Percentiles rank a stretch among this genome's conserved stretches.
These are phyloP conservation scores for Penicillium sp. DNA, from an alignment of 2,329 filamentous ascomycete species.

Conservation along the genomic window DNA sequence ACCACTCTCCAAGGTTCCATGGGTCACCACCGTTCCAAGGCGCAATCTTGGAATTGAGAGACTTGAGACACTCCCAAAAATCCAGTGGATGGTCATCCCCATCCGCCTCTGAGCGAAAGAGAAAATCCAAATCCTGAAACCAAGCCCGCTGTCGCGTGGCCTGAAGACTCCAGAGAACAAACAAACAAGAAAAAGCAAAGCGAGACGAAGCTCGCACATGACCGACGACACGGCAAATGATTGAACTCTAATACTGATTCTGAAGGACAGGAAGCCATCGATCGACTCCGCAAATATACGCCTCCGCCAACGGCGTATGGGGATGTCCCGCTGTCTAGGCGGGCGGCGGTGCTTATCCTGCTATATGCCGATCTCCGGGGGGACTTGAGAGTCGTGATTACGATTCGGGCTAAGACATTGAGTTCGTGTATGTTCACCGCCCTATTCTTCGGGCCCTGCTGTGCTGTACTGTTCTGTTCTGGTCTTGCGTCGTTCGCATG, in stretches of 20 bases:
- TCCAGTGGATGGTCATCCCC: conserved; percentile 26
- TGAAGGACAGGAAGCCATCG: conserved; percentile 51
- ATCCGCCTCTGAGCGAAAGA: neutral
- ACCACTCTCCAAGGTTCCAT: neutral
- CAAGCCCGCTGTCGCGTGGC: conserved; percentile 12
- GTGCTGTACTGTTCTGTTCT: neutral
- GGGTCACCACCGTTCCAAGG: neutral
- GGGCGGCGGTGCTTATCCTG: conserved; percentile 84
- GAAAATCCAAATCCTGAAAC: conserved; percentile 12
- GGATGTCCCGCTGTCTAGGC: conserved; percentile 60
- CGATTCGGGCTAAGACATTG: conserved; percentile 61
- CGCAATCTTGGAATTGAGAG: neutral
- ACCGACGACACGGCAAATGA: neutral
- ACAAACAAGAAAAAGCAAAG: neutral
- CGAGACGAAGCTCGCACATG: neutral
- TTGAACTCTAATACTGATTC: neutral
- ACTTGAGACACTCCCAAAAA: neutral
- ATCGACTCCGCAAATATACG: conserved; percentile 57
- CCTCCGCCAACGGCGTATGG: conserved; percentile 61
- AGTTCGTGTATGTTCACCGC: conserved; percentile 52
- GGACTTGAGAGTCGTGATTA: conserved; percentile 69
- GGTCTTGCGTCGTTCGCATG: neutral
- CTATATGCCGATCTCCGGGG: conserved; percentile 83
- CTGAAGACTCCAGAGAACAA: neutral
- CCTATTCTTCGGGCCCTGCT: neutral